Base-by-base conservation (phyloP, 2,329 filamentous ascomycete genomes). In the Xylaria sp. region DNA sequence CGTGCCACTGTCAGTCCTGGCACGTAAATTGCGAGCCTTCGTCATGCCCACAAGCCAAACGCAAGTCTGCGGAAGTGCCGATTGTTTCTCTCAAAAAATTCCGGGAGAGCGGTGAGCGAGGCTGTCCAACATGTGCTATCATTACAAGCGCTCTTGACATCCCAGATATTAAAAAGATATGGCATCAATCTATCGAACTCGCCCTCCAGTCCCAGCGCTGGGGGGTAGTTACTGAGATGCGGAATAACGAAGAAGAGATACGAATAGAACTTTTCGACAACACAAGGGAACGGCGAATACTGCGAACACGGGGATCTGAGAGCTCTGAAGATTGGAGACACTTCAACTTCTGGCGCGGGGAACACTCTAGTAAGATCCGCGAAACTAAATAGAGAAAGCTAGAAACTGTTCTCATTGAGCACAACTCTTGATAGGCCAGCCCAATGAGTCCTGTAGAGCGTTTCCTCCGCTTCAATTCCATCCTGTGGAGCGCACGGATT, bases 291-390 rank as follows among this genome's bases (percentile, higher is more conserved):
- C 55, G 62, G 2, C 46, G 43, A 43, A 18, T 69, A 46, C 39
- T 69, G 33, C 67, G 67, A 39, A 69, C 67, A 3, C 39, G 54
- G 36, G 63, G 58, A 15, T 57, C 67, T 51, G 52, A 59, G 1
- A n/a, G 12, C 6, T 66, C 63, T 2, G 9, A 20, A 8, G 55
- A 67, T 48, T 67, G 64, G 67, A 48, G 58, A 25, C 58, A 70
- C 48, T 70, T 70, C 33, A 67, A 70, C 55, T 8, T 70, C 8
- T 70, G 64, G 67, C 46, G 36, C 8, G 62, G 63, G 13, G 36
- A 33, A n/a, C 7, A 31, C 28, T 28, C 51, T 13, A 33, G 67
- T 58, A 54, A 62, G 49, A 33, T 1, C 18, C 10, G 13, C 28
- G 3, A 9, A 25, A 28, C 51, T 18, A 18, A 15, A n/a, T 8